A percentile compares a stretch with the other conserved stretches of the same genome.
Evolutionary conservation across 2,329 filamentous ascomycete genomes (phyloP).

Genomic region (Rhynchosporium secalis): DNA sequence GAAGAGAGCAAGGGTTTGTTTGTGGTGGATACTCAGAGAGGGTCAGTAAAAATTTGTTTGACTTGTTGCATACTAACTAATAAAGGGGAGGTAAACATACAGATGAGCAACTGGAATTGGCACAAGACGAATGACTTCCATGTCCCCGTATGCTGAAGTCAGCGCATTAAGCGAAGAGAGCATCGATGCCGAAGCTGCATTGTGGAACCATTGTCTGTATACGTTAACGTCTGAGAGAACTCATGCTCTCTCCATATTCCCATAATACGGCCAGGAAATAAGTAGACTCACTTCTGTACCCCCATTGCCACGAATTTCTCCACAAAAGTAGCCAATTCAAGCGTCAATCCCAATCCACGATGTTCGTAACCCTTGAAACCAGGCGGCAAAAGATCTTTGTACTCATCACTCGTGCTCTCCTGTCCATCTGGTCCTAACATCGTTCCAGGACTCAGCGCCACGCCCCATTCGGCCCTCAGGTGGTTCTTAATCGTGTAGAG

Average conservation of each 20-base stretch:
- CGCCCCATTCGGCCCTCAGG: conserved; percentile 61
- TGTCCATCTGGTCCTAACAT: conserved; percentile 38
- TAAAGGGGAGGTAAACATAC: conserved; percentile 34
- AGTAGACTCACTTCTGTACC: conserved; percentile 42
- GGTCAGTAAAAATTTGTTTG: background rate
- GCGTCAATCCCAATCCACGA: conserved; percentile 57
- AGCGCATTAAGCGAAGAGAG: conserved; percentile 57
- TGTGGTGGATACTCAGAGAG: conserved; percentile 56
- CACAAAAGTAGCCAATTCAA: conserved; percentile 60
- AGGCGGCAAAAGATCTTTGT: conserved; percentile 50
- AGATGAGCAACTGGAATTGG: conserved; percentile 64
- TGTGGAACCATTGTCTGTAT: conserved; percentile 56
- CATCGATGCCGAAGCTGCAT: conserved; percentile 58
- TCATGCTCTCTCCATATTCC: background rate
- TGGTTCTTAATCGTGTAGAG: conserved; percentile 66
- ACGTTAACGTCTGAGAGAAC: conserved; percentile 3
- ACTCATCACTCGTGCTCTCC: conserved; percentile 46
- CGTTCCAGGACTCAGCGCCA: conserved; percentile 40
- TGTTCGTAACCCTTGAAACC: conserved; percentile 56
- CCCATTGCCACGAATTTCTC: conserved; percentile 61
- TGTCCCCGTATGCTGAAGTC: conserved; percentile 58
- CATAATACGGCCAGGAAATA: background rate
- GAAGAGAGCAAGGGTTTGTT: conserved; percentile 63
- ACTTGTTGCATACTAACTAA: background rate
- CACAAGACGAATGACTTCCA: conserved; percentile 67